These are phyloP conservation scores for Apostasia ramifera DNA, from an alignment of 106 monocot species.

Conservation along the genomic window DNA sequence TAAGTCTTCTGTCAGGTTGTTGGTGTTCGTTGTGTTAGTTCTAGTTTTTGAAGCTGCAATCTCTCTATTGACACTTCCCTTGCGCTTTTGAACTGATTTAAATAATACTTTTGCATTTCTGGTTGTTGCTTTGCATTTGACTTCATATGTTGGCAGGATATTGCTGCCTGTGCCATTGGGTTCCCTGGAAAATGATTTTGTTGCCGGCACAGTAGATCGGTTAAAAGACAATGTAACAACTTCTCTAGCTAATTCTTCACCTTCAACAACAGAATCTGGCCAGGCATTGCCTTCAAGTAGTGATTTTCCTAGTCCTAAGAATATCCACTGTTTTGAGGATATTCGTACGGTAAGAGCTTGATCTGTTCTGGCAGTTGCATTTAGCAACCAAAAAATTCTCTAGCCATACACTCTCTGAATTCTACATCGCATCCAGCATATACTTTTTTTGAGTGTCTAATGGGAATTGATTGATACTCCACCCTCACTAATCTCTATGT, in stretches of 20 bases:
- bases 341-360: neutral
- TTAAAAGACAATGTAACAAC: neutral
- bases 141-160: constrained; percentile 1
- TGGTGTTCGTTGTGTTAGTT: neutral
- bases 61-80: too few relatives aligned
- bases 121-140: neutral
- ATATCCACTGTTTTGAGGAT: neutral
- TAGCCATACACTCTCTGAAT: neutral
- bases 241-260: neutral
- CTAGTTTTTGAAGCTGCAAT: neutral
- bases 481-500: too few relatives aligned
- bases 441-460: too few relatives aligned
- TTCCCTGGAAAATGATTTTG: neutral
- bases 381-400: neutral
- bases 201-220: neutral
- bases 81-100: neutral
- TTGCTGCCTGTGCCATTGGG: neutral
- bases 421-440: neutral
- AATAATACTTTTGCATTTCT: neutral
- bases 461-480: too few relatives aligned
- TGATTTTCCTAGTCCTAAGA: neutral
- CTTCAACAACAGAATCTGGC: neutral
- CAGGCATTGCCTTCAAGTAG: neutral
- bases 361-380: neutral
- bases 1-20: constrained; percentile 1